Percentiles rank a stretch among this genome's conserved stretches.
phyloP scores from a whole-genome alignment of 805 yeast species.

The Hanseniaspora pseudoguilliermondii region DNA sequence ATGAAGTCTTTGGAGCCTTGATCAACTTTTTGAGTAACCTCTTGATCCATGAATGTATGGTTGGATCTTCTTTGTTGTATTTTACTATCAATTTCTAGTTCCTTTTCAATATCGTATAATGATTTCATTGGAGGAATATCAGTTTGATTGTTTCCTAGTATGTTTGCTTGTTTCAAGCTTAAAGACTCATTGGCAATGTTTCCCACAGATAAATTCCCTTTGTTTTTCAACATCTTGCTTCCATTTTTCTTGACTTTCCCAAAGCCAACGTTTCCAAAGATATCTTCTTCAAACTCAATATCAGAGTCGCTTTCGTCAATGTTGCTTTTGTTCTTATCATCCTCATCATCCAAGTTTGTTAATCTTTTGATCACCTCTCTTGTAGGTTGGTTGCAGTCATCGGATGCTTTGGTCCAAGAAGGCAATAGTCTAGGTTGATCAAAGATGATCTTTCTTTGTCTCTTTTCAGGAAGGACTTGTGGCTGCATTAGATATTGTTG shows the following conservation, averaged over 20 bases:
- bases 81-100: constrained; percentile 24
- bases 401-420: constrained; percentile 7
- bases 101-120: constrained; percentile 31
- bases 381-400: constrained; percentile 7
- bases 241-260: constrained; percentile 6
- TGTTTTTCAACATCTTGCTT: constrained; percentile 7
- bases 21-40: constrained; percentile 10
- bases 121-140: constrained; percentile 34
- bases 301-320: constrained; percentile 5
- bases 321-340: background rate
- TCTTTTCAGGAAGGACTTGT: background rate
- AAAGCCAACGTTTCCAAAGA: constrained; percentile 12
- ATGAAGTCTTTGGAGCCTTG: constrained; percentile 13
- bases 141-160: constrained; percentile 24
- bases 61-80: constrained; percentile 1
- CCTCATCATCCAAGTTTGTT: constrained; percentile 4
- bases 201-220: background rate
- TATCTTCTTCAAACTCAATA: constrained; percentile 11
- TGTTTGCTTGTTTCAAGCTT: constrained; percentile 13
- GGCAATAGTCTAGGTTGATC: constrained; percentile 9
- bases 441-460: constrained; percentile 5
- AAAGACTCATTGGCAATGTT: background rate
- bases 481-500: background rate
- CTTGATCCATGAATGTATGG: constrained; percentile 17
- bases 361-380: constrained; percentile 7